phyloP scores from a whole-genome alignment of 139 green algal species.

The Asterochloris erici region DNA sequence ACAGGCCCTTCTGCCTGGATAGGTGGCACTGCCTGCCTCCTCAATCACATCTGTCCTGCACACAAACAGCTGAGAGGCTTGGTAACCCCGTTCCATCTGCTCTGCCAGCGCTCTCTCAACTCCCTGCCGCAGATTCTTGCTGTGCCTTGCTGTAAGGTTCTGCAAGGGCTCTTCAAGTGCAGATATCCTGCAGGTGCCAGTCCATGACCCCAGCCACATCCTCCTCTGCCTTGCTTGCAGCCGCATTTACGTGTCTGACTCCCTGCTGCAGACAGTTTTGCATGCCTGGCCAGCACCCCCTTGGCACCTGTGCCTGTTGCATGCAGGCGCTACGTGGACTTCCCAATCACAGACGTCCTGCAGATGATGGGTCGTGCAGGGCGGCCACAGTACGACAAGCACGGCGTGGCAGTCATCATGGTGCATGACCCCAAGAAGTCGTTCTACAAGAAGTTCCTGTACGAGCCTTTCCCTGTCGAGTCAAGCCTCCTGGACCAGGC shows the following conservation, averaged over 20 bases:
- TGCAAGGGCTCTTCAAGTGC: background rate
- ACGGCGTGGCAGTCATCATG: conserved; percentile 94
- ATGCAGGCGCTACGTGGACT: conserved; percentile 88
- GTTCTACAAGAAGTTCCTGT: conserved; percentile 99
- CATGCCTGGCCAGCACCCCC: too few relatives aligned
- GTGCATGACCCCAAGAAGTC: conserved; percentile 97
- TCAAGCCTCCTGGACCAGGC: conserved; percentile 72
- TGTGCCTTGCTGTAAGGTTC: background rate
- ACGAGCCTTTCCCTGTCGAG: conserved; percentile 98
- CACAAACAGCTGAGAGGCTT: too few relatives aligned
- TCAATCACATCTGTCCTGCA: too few relatives aligned
- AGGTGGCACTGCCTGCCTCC: too few relatives aligned
- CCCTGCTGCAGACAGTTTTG: too few relatives aligned
- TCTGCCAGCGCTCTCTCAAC: too few relatives aligned
- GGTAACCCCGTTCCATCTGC: too few relatives aligned
- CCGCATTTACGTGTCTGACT: too few relatives aligned
- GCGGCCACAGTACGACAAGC: conserved; percentile 86
- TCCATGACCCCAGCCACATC: too few relatives aligned
- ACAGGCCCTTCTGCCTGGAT: too few relatives aligned
- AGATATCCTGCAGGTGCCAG: background rate
- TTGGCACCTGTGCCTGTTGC: background rate
- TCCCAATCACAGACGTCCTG: conserved; percentile 97
- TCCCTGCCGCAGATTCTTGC: too few relatives aligned
- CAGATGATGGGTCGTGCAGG: conserved; percentile 65
- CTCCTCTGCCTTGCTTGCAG: background rate